A percentile compares a stretch with the other conserved stretches of the same genome.
Conservation (phyloP, 768 basidiomycete genomes). For the Podaxis mareebaensis region DNA sequence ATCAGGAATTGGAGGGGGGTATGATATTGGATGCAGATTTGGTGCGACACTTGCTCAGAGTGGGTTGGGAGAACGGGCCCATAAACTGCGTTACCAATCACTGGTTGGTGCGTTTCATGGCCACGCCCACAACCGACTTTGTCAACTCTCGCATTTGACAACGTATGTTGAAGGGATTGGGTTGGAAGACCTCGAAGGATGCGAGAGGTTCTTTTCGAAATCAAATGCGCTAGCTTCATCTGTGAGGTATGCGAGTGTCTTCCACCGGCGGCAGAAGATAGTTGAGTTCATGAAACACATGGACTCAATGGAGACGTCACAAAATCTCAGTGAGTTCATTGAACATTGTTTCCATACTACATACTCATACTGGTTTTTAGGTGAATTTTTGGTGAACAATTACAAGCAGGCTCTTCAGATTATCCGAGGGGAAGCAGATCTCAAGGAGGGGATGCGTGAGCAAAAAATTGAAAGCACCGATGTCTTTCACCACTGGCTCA, state of each 20-base stretch:
- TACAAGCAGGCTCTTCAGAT: background rate
- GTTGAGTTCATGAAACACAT: too few species aligned
- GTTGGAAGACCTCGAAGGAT: slow-evolving; percentile 23
- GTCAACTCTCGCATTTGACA: slow-evolving; percentile 23
- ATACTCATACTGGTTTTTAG: too few species aligned
- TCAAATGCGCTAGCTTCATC: background rate
- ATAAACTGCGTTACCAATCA: too few species aligned
- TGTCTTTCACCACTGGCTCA: too few species aligned
- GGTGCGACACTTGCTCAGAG: slow-evolving; percentile 23
- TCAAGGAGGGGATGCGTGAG: too few species aligned
- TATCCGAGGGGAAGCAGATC: background rate
- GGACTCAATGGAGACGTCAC: too few species aligned
- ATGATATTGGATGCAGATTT: slow-evolving; percentile 31
- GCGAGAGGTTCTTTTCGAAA: slow-evolving; percentile 21
- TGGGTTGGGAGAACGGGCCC: background rate
- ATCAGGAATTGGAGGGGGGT: slow-evolving; percentile 22
- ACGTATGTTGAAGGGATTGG: slow-evolving; percentile 23
- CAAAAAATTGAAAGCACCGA: too few species aligned
- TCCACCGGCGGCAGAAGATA: too few species aligned
- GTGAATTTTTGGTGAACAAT: background rate
- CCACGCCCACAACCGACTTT: slow-evolving; percentile 18
- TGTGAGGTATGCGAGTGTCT: too few species aligned
- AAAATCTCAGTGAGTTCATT: too few species aligned
- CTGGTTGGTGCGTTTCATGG: too few species aligned
- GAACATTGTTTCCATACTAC: too few species aligned